Evolutionary conservation across 345 rosid species (phyloP).

Genomic region (Pistacia atlantica): DNA sequence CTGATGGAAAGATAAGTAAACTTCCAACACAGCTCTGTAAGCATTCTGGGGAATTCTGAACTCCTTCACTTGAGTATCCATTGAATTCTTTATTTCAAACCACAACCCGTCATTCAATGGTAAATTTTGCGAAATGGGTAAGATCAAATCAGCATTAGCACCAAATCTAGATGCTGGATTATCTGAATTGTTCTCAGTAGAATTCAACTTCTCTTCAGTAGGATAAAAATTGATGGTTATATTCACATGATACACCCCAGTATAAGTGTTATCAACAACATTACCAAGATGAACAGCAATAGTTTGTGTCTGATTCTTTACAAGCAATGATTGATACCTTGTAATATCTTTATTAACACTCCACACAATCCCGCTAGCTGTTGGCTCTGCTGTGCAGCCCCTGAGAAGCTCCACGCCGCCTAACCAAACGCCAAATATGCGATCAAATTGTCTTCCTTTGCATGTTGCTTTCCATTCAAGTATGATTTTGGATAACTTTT

Average conservation of each 20-base stretch:
- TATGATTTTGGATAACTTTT: conserved; percentile 63
- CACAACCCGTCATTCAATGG: conserved; percentile 83
- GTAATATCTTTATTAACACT: conserved; percentile 76
- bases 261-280: conserved; percentile 59
- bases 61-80: conserved; percentile 47
- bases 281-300: conserved; percentile 76
- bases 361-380: conserved; percentile 71
- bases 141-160: conserved; percentile 69
- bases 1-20: conserved; percentile 91
- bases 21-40: conserved; percentile 85
- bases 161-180: conserved; percentile 29
- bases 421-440: conserved; percentile 90
- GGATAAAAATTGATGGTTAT: conserved; percentile 70
- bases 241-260: conserved; percentile 80
- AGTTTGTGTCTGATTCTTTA: conserved; percentile 52
- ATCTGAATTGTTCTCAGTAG: conserved; percentile 4
- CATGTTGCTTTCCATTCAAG: conserved; percentile 81
- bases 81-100: conserved; percentile 67
- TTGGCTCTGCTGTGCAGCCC: conserved; percentile 95
- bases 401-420: conserved; percentile 90
- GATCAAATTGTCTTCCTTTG: conserved; percentile 79
- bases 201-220: conserved; percentile 18
- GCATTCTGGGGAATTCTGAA: conserved; percentile 68
- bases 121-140: conserved; percentile 69
- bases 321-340: conserved; percentile 72